Base-by-base conservation (phyloP, 139 green algal genomes). In the Chloropicon primus region DNA sequence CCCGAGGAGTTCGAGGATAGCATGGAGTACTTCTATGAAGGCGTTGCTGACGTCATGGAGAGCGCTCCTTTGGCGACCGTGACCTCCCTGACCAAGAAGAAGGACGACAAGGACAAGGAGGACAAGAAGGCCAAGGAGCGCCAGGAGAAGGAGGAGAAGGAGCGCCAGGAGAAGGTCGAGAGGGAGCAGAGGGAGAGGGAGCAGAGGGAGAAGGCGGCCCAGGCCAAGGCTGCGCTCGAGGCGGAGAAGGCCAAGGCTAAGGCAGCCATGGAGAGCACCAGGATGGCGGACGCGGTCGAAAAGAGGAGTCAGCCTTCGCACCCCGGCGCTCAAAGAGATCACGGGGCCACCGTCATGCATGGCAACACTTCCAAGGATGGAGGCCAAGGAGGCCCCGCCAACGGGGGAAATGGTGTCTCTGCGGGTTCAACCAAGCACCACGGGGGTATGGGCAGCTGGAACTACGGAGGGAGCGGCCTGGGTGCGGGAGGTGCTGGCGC, bases 81-180 rank as follows among this genome's bases (percentile, higher is more conserved):
- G 41, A 5, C 17, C 10, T n/a, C n/a, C n/a, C n/a, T 17, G 41
- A 17, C 41, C 10, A 62, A 80, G 26, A 85, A 89, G 78, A 83
- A 90, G 26, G 88, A 94, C 22, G 83, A 93, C 77, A 87, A 96
- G 78, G 97, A 98, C 83, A 85, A 84, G n/a, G 80, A 86, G 0
- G 72, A 94, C 1, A 24, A 73, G n/a, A 25, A 91, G 26, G 87
- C 94, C 54, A 82, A 89, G 72, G 71, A 94, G 74, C 88, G 93
- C 0, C 77, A 75, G 23, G 28, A 24, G 77, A 77, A 22, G 1
- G 82, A 92, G 21, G 88, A 90, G 79, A 74, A 75, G 53, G 41
- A 62, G 41, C 5, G 17, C 10, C 10, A 5, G 41, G 41, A 25
- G 76, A 86, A 88, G 80, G 88, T 94, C 26, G 74, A 28, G 74